A percentile compares a stretch with the other conserved stretches of the same genome.
phyloP scores from a whole-genome alignment of 108 stramenopile genomes.

The Pseudonitzschia delicatissima region DNA sequence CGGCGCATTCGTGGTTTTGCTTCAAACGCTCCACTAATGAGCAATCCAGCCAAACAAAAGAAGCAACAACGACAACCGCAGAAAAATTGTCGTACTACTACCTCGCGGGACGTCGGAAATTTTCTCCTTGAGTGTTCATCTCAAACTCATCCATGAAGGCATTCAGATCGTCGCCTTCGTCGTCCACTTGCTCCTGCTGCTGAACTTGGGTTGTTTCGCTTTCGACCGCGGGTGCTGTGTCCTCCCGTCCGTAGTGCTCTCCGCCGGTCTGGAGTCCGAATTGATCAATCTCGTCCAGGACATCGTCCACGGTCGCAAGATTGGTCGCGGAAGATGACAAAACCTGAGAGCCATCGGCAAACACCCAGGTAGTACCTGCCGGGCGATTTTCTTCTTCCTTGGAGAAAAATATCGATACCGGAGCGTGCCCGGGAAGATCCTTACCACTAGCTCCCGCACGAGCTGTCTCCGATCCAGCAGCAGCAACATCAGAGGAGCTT shows the following conservation, averaged over 20 bases:
- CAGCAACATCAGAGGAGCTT: conserved; percentile 4
- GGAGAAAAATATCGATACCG: conserved; percentile 48
- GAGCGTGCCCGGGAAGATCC: conserved; percentile 42
- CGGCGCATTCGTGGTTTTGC: no score
- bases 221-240: conserved; percentile 6
- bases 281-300: conserved; percentile 64
- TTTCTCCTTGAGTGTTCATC: conserved; percentile 72
- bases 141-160: conserved; percentile 88
- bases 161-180: conserved; percentile 63
- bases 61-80: no score
- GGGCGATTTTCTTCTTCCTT: conserved; percentile 58
- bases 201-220: conserved; percentile 6
- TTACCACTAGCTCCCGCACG: background rate
- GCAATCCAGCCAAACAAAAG: no score
- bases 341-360: conserved; percentile 77
- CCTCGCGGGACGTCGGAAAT: conserved; percentile 47
- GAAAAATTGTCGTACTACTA: no score
- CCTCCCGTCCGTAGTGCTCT: conserved; percentile 50
- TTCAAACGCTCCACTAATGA: no score
- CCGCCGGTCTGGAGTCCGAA: conserved; percentile 72
- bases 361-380: conserved; percentile 87
- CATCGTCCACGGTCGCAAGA: conserved; percentile 39
- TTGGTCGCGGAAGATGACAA: conserved; percentile 37
- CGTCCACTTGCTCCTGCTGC: conserved; percentile 17
- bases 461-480: background rate